Evolutionary conservation across 169 alveolate genomes (phyloP).

Genomic region (Eimeria praecox): DNA sequence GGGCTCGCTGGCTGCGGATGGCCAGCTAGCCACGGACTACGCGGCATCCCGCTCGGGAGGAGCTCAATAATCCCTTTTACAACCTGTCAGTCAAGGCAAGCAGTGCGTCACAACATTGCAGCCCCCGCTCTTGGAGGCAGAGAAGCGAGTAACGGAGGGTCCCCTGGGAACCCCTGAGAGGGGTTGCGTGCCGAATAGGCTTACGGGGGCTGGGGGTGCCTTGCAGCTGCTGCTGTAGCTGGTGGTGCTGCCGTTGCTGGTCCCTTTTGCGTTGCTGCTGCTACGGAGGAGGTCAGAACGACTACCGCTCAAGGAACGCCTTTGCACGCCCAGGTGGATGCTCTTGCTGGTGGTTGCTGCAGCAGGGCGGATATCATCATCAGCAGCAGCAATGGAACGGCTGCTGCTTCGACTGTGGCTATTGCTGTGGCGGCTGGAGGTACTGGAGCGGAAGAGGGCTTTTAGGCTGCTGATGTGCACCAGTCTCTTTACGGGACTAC

Average conservation of each 20-base stretch:
- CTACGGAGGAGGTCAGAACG: constrained; percentile 33
- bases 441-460: constrained; percentile 43
- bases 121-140: constrained; percentile 43
- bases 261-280: neutral
- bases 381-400: neutral
- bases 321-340: neutral
- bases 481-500: constrained; percentile 43
- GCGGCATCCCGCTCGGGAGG: neutral
- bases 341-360: constrained; percentile 48
- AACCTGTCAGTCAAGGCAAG: neutral
- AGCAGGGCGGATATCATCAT: neutral
- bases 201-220: constrained; percentile 44
- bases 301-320: constrained; percentile 13
- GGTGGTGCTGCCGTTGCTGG: neutral
- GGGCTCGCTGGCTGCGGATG: neutral
- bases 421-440: neutral
- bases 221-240: constrained; percentile 51
- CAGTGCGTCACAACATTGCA: constrained; percentile 31
- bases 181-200: constrained; percentile 38
- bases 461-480: constrained; percentile 54
- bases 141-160: constrained; percentile 65
- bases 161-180: neutral
- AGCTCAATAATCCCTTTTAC: neutral
- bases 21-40: constrained; percentile 11
- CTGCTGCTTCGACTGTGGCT: constrained; percentile 51